phyloP scores from a whole-genome alignment of 2,329 filamentous ascomycete genomes.

The Fusarium cyanostomum region DNA sequence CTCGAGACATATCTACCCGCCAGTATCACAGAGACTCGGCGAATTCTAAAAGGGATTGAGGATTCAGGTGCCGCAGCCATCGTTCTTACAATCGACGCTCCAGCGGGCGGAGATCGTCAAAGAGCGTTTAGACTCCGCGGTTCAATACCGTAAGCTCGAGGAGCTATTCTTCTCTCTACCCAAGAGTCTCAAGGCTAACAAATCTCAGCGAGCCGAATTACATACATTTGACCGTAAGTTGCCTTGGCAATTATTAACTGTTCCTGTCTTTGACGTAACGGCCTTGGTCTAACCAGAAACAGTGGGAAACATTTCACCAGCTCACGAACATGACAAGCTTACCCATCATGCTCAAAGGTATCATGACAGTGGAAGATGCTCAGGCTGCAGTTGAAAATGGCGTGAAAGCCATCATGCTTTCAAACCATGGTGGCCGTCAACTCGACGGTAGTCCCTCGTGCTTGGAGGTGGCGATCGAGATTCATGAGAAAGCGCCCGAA shows the following conservation, averaged over 20 bases:
- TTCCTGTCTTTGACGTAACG: too few relatives aligned
- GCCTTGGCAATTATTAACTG: too few relatives aligned
- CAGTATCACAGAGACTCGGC: too few relatives aligned
- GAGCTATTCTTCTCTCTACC: too few relatives aligned
- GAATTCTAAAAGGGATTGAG: too few relatives aligned
- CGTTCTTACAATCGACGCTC: conserved; percentile 49
- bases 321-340: conserved; percentile 45
- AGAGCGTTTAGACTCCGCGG: too few relatives aligned
- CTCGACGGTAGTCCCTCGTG: conserved; percentile 48
- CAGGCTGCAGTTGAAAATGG: conserved; percentile 38
- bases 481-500: conserved; percentile 46
- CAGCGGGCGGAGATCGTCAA: conserved; percentile 49
- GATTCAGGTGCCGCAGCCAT: conserved; percentile 48
- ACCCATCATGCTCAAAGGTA: conserved; percentile 50
- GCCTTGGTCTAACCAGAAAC: too few relatives aligned
- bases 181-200: too few relatives aligned
- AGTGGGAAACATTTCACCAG: conserved; percentile 48
- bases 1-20: too few relatives aligned
- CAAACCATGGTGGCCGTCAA: too few relatives aligned
- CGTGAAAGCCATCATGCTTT: conserved; percentile 47
- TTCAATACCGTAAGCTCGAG: too few relatives aligned
- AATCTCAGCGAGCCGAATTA: too few relatives aligned
- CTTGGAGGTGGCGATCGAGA: conserved; percentile 49
- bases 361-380: conserved; percentile 48
- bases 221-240: conserved; percentile 46